Base-by-base conservation (phyloP, 2,329 filamentous ascomycete genomes). In the Ilyonectria robusta region DNA sequence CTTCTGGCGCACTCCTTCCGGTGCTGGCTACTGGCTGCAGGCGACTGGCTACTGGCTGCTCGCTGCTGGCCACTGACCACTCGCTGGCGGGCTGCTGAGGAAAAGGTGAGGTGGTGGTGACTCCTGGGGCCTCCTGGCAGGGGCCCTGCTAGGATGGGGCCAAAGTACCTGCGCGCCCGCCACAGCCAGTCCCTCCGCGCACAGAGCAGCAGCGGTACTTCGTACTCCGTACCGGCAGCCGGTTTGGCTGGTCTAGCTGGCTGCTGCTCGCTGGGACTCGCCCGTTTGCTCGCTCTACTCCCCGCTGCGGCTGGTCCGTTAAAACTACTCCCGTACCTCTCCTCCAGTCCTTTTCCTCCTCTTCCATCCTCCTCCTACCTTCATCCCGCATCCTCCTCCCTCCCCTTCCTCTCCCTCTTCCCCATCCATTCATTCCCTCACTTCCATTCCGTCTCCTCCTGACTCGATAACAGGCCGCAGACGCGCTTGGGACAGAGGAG, bases 321-420 rank as follows among this genome's bases (percentile, higher is more conserved):
- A 80, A 81, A 81, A 80, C 79, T 79, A 79, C 75, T 40, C 75
- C 69, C 66, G 68, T 65, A 75, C 76, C 75, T 86, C 83, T 85
- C 82, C 83, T 83, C 85, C 85, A 85, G 84, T 87, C 86, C 85
- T 84, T 85, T 84, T 84, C 83, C 83, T 80, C 83, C 82, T 83
- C 80, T 81, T 84, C 81, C 80, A 82, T 85, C 83, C 83, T 86
- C 81, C 82, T 86, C 84, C 83, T 83, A 84, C 84, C 79, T 84
- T 85, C 83, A 76, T 75, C 75, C 78, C 76, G 76, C 77, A 74
- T 78, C 78, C 80, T 80, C 79, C 80, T 77, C 74, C 78, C 78
- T 78, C 79, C 77, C 76, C 75, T 79, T 82, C 82, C 79, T 78
- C 76, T 79, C 78, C 72, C 77, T 78, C 70, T 74, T 74, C 76